Evolutionary conservation across 139 green algal genomes (phyloP).

Genomic region (Limnomonas spitsbergensis): DNA sequence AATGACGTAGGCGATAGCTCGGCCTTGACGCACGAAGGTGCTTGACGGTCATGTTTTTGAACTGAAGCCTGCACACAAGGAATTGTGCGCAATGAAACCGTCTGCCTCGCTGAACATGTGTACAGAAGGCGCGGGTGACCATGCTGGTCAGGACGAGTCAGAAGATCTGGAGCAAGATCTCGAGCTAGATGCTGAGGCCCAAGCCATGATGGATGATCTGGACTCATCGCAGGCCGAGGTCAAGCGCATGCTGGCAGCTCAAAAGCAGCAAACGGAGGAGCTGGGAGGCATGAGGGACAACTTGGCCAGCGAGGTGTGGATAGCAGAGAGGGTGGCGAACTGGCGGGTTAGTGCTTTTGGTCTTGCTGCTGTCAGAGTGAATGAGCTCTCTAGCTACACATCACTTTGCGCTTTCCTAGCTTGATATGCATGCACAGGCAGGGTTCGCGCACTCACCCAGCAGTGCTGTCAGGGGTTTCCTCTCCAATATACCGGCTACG

Average conservation of each 20-base stretch:
- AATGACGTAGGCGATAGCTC: no score
- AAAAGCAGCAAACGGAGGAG: conserved; percentile 24
- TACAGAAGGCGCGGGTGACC: no score
- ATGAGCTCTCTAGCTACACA: not conserved
- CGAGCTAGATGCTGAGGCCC: conserved; percentile 25
- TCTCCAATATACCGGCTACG: no score
- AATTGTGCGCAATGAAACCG: no score
- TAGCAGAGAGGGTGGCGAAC: not conserved
- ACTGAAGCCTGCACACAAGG: no score
- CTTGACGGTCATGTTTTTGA: no score
- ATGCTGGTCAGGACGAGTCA: no score
- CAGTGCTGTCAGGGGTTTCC: no score
- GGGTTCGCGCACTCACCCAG: no score
- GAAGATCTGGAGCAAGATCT: no score
- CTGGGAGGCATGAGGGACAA: conserved; percentile 35
- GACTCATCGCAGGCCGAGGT: conserved; percentile 30
- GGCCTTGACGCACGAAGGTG: no score
- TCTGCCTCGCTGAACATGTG: no score
- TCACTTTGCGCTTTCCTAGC: not conserved
- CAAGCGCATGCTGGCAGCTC: conserved; percentile 29
- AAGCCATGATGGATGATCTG: conserved; percentile 25
- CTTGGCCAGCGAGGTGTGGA: conserved; percentile 29
- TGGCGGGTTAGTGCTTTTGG: not conserved
- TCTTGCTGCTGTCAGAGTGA: not conserved
- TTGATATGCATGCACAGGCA: not conserved